Conservation (phyloP, 768 basidiomycete species). For the Inosperma sp. region DNA sequence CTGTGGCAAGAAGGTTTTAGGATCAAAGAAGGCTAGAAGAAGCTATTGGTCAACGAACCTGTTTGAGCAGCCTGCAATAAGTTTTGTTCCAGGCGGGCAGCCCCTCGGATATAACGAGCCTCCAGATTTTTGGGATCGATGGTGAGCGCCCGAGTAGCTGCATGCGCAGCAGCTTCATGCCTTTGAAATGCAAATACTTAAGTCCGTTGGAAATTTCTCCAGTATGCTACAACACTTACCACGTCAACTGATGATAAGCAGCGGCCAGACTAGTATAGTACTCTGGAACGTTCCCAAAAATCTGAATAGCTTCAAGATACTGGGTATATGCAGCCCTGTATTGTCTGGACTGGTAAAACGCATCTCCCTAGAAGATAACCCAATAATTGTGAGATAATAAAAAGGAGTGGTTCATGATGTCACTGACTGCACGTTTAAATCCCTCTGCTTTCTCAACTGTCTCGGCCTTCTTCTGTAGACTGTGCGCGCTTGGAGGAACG, state of each 20-base stretch:
- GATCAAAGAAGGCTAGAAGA: background rate
- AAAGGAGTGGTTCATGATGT: background rate
- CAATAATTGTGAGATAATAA: background rate
- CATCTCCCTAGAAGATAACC: constrained; percentile 28
- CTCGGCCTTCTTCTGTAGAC: constrained; percentile 18
- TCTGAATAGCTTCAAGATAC: constrained; percentile 33
- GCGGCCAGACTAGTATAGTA: constrained; percentile 35
- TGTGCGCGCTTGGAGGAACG: constrained; percentile 22
- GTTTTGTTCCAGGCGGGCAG: constrained; percentile 36
- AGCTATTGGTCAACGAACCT: constrained; percentile 18
- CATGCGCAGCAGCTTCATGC: constrained; percentile 36
- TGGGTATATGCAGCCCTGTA: constrained; percentile 30
- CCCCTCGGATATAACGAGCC: constrained; percentile 39
- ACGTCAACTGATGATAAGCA: constrained; percentile 33
- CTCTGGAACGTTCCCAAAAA: constrained; percentile 31
- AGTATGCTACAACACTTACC: constrained; percentile 17
- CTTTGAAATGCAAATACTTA: constrained; percentile 17
- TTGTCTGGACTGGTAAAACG: constrained; percentile 26
- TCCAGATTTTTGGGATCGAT: constrained; percentile 37
- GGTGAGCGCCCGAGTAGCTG: constrained; percentile 34
- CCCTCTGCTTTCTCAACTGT: constrained; percentile 20
- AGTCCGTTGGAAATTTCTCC: background rate
- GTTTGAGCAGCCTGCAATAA: constrained; percentile 28
- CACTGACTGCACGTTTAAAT: constrained; percentile 19
- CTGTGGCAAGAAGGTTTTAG: constrained; percentile 13